Evolutionary conservation across 257 asterid genomes (phyloP).

Genomic region (Thymus mandschuricus): DNA sequence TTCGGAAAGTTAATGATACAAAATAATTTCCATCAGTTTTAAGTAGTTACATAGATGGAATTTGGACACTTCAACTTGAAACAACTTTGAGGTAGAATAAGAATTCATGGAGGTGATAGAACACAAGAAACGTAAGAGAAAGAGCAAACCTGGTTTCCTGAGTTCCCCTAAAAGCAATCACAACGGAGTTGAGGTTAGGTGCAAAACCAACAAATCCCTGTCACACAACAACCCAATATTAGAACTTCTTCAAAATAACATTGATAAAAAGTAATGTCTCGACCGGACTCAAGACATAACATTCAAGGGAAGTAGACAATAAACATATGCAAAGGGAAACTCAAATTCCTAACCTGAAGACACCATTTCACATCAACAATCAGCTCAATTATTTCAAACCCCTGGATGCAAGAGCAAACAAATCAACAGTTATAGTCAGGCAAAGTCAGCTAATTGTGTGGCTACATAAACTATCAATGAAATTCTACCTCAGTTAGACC

Average conservation of each 20-base stretch:
- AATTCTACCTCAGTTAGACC: constrained; percentile 67
- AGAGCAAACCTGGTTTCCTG: constrained; percentile 74
- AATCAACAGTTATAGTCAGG: constrained; percentile 31
- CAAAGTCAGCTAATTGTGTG: constrained; percentile 5
- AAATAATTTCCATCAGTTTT: constrained; percentile 4
- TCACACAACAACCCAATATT: constrained; percentile 22
- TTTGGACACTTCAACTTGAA: constrained; percentile 22
- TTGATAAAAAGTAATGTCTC: constrained; percentile 3
- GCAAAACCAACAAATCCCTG: constrained; percentile 97
- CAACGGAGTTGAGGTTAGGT: constrained; percentile 71
- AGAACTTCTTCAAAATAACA: constrained; percentile 14
- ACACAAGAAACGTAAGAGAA: constrained; percentile 28
- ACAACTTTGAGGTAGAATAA: constrained; percentile 19
- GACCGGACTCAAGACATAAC: background rate
- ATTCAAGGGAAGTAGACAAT: background rate
- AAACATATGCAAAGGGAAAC: constrained; percentile 5
- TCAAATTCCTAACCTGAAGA: constrained; percentile 68
- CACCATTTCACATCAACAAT: constrained; percentile 85
- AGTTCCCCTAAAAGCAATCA: constrained; percentile 96
- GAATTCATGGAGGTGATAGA: constrained; percentile 19
- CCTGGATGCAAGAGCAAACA: constrained; percentile 53
- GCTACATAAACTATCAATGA: constrained; percentile 9
- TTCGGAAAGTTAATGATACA: constrained; percentile 16
- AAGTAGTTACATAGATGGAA: background rate
- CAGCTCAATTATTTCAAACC: constrained; percentile 86